Percentiles rank a stretch among this genome's conserved stretches.
Conservation (phyloP, 108 stramenopile species). For the Cyclotella choctawhatcheeana region DNA sequence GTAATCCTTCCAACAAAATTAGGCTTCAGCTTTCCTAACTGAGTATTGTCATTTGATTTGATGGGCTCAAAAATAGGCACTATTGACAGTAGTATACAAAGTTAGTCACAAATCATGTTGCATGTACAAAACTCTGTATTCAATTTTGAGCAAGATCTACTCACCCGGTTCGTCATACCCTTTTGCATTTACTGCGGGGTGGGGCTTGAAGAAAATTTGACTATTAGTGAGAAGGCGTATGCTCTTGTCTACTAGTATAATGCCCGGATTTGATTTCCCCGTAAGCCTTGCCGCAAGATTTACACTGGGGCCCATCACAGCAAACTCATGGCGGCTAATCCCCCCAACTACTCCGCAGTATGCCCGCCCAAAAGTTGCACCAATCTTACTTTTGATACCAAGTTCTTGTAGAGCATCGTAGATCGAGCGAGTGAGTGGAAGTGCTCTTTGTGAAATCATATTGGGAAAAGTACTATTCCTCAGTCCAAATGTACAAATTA, state of each 20-base stretch:
- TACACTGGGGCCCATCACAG: slow-evolving; percentile 74
- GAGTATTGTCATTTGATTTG: slow-evolving; percentile 39
- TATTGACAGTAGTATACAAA: too few species aligned
- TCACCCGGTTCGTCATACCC: slow-evolving; percentile 75
- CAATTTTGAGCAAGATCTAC: too few species aligned
- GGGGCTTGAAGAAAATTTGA: slow-evolving; percentile 59
- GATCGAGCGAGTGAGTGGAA: slow-evolving; percentile 67
- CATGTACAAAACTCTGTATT: too few species aligned
- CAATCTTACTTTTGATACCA: slow-evolving; percentile 59
- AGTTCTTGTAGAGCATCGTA: slow-evolving; percentile 62
- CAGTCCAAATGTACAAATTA: slow-evolving; percentile 81
- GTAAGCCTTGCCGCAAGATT: slow-evolving; percentile 80
- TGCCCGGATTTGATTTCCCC: slow-evolving; percentile 63
- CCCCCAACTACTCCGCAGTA: slow-evolving; percentile 85
- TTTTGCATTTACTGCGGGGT: slow-evolving; percentile 68
- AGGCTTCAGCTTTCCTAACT: slow-evolving; percentile 49
- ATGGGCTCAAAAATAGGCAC: slow-evolving; percentile 79
- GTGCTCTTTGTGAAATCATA: slow-evolving; percentile 67
- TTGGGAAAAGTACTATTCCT: slow-evolving; percentile 77
- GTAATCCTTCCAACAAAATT: slow-evolving; percentile 68
- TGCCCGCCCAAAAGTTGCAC: slow-evolving; percentile 70
- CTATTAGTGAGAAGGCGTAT: slow-evolving; percentile 57
- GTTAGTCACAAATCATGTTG: too few species aligned
- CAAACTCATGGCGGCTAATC: slow-evolving; percentile 69
- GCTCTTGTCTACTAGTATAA: slow-evolving; percentile 71